A percentile compares a stretch with the other conserved stretches of the same genome.
Conservation (phyloP, 352 stramenopile species). For the Phytopythium oedochilum region DNA sequence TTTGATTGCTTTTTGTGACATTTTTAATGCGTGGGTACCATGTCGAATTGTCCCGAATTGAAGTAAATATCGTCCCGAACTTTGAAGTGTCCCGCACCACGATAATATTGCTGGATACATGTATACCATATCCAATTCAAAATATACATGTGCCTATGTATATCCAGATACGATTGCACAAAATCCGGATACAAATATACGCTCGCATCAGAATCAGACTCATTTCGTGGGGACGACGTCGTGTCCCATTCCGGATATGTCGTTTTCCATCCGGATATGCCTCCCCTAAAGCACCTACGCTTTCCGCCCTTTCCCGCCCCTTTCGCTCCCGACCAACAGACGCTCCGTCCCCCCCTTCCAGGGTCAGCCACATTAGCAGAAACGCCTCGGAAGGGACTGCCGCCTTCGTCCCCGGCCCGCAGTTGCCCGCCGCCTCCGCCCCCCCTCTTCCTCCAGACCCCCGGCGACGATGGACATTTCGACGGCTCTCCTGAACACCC, state of each 20-base stretch:
- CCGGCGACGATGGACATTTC: conserved; percentile 75
- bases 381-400: not conserved
- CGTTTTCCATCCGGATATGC: not conserved
- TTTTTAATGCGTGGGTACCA: too few relatives aligned
- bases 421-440: not conserved
- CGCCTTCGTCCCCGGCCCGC: not conserved
- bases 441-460: not conserved
- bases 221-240: not conserved
- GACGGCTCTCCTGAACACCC: conserved; percentile 69
- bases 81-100: too few relatives aligned
- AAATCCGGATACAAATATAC: too few relatives aligned
- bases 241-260: not conserved
- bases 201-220: too few relatives aligned
- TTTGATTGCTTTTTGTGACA: too few relatives aligned
- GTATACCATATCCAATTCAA: too few relatives aligned
- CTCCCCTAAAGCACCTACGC: too few relatives aligned
- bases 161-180: too few relatives aligned
- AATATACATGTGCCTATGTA: too few relatives aligned
- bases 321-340: not conserved
- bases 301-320: not conserved
- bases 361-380: not conserved
- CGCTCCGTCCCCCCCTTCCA: not conserved
- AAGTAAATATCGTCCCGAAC: too few relatives aligned
- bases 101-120: too few relatives aligned
- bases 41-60: too few relatives aligned